phyloP scores from a whole-genome alignment of 139 green algal genomes.

The Bryopsis sp. region DNA sequence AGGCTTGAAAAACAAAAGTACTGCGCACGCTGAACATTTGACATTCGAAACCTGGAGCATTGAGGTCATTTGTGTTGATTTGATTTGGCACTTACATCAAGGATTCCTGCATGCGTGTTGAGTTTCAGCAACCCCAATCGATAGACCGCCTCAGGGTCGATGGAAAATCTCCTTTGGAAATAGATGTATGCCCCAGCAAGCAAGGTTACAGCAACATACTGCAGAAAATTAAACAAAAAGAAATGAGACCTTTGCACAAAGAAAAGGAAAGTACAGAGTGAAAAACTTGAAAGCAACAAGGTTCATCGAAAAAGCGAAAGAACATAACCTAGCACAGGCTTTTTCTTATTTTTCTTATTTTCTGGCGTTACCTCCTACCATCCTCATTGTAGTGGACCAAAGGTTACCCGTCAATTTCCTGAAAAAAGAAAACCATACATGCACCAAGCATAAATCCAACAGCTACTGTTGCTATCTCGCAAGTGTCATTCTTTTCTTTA shows the following conservation, averaged over 20 bases:
- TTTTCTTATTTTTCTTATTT: neutral
- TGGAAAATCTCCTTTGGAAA: neutral
- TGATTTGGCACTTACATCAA: constrained; percentile 9
- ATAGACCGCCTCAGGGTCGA: constrained; percentile 19
- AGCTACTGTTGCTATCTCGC: neutral
- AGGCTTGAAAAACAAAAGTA: constrained; percentile 13
- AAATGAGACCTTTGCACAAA: no score
- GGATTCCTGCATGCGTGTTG: constrained; percentile 18
- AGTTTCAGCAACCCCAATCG: constrained; percentile 7
- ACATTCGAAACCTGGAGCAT: neutral
- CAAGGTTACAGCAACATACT: neutral
- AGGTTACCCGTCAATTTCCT: no score
- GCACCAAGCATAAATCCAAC: neutral
- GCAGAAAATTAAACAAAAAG: no score
- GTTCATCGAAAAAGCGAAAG: neutral
- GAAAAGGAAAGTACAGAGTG: neutral
- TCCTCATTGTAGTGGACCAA: neutral
- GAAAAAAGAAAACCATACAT: neutral
- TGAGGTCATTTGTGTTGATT: neutral
- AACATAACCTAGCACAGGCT: neutral
- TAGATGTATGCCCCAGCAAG: neutral
- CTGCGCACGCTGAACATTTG: neutral
- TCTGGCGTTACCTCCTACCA: neutral
- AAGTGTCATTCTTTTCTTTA: neutral
- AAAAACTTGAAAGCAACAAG: neutral